A percentile compares a stretch with the other conserved stretches of the same genome.
These are phyloP conservation scores for Monosporascus sp. DNA, from an alignment of 2,329 filamentous ascomycete genomes.

Conservation along the genomic window DNA sequence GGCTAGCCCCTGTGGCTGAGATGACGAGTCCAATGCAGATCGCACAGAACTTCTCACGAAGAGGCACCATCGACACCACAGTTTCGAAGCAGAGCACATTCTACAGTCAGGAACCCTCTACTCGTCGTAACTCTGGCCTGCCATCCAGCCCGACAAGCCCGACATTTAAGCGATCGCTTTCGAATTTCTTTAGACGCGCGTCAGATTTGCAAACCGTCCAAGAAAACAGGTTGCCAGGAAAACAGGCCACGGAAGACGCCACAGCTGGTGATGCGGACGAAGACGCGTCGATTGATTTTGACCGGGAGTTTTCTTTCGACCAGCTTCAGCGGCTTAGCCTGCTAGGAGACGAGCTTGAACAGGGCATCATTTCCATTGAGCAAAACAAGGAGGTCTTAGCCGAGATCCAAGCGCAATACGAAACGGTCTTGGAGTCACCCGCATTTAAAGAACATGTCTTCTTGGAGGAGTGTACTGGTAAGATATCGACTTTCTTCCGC, in stretches of 20 bases:
- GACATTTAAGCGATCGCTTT: conserved; percentile 1
- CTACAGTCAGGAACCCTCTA: neutral
- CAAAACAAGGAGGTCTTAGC: conserved; percentile 14
- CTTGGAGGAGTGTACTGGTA: conserved; percentile 2
- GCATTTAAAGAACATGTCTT: conserved; percentile 3
- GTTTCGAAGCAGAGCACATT: conserved; percentile 1
- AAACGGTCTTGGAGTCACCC: conserved; percentile 3
- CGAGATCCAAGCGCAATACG: conserved; percentile 12
- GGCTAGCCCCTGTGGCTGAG: conserved; percentile 6
- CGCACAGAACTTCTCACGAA: conserved; percentile 2
- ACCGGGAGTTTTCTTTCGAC: conserved; percentile 12
- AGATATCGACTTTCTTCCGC: conserved; percentile 8
- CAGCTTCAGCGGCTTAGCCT: conserved; percentile 11
- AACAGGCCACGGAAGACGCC: conserved; percentile 1
- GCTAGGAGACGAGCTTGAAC: conserved; percentile 8
- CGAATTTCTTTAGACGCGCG: neutral
- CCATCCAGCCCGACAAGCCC: neutral
- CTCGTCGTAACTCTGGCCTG: conserved; percentile 1
- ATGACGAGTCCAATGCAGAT: conserved; percentile 5
- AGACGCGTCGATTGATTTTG: conserved; percentile 5
- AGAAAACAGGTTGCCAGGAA: neutral
- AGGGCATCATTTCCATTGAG: conserved; percentile 11
- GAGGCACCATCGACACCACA: no score
- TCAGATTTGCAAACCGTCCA: neutral
- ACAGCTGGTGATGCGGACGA: conserved; percentile 2